Evolutionary conservation across 108 stramenopile genomes (phyloP).

Genomic region (Discostella stelligeroides): DNA sequence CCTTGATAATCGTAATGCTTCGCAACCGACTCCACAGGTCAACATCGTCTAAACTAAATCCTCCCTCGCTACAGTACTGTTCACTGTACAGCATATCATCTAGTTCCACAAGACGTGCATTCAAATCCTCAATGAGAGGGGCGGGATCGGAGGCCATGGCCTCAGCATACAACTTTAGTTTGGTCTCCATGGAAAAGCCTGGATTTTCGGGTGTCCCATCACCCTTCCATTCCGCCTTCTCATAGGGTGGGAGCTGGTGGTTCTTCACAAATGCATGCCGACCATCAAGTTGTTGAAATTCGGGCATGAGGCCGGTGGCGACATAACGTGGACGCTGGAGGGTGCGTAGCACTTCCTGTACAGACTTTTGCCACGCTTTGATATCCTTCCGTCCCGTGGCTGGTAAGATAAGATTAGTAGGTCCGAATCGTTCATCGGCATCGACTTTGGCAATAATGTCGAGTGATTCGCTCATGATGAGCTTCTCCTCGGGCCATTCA

Average conservation of each 20-base stretch:
- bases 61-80: conserved; percentile 84
- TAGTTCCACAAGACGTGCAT: conserved; percentile 80
- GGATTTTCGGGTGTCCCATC: conserved; percentile 58
- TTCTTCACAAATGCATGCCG: conserved; percentile 90
- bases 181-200: conserved; percentile 73
- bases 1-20: conserved; percentile 87
- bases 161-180: conserved; percentile 80
- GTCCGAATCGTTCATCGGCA: conserved; percentile 87
- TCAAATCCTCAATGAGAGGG: conserved; percentile 80
- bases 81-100: conserved; percentile 85
- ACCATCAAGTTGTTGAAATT: conserved; percentile 91
- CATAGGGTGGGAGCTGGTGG: conserved; percentile 90
- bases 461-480: conserved; percentile 93
- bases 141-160: conserved; percentile 84
- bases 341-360: conserved; percentile 75
- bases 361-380: conserved; percentile 91
- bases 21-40: conserved; percentile 91
- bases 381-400: conserved; percentile 86
- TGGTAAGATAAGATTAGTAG: conserved; percentile 66
- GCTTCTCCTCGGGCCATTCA: conserved; percentile 83
- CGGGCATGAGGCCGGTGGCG: conserved; percentile 88
- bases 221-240: conserved; percentile 88
- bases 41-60: conserved; percentile 86
- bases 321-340: conserved; percentile 95
- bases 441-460: conserved; percentile 92